phyloP scores from a whole-genome alignment of 2,329 filamentous ascomycete species.

The Annulohypoxylon truncatum region DNA sequence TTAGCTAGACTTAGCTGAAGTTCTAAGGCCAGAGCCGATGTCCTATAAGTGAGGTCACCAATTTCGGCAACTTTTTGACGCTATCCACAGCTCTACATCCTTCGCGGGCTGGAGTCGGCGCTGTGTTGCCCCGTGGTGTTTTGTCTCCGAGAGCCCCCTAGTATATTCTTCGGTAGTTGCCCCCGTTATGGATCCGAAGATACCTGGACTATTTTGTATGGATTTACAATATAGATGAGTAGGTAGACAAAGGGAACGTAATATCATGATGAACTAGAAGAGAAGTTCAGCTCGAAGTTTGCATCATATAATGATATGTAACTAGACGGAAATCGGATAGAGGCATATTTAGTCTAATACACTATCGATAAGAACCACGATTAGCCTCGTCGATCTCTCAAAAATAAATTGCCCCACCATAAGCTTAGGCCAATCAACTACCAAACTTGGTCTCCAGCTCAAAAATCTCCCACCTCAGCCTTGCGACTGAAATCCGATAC shows the following conservation, averaged over 20 bases:
- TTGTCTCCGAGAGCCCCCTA: conserved; percentile 19
- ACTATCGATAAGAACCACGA: conserved; percentile 20
- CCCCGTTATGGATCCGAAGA: conserved; percentile 3
- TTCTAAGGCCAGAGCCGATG: not conserved
- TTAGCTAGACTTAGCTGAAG: not conserved
- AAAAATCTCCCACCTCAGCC: conserved; percentile 42
- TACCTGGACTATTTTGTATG: not conserved
- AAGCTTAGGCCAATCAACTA: conserved; percentile 38
- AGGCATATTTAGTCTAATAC: not conserved
- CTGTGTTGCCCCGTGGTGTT: conserved; percentile 21
- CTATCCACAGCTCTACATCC: not conserved
- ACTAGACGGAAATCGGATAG: not conserved
- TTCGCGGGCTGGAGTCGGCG: conserved; percentile 9
- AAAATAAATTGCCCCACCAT: conserved; percentile 22
- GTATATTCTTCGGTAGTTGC: not conserved
- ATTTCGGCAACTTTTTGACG: conserved; percentile 2
- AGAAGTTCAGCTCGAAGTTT: not conserved
- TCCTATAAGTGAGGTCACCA: not conserved
- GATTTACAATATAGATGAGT: not conserved
- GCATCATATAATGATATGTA: not conserved
- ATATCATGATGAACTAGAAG: not conserved
- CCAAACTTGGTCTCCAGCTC: conserved; percentile 8
- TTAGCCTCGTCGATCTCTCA: conserved; percentile 4
- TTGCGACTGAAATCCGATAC: conserved; percentile 14
- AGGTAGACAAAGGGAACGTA: not conserved